Percentiles rank a stretch among this genome's conserved stretches.
Conservation (phyloP, 352 stramenopile genomes). For the Phytophthora agathidicida region DNA sequence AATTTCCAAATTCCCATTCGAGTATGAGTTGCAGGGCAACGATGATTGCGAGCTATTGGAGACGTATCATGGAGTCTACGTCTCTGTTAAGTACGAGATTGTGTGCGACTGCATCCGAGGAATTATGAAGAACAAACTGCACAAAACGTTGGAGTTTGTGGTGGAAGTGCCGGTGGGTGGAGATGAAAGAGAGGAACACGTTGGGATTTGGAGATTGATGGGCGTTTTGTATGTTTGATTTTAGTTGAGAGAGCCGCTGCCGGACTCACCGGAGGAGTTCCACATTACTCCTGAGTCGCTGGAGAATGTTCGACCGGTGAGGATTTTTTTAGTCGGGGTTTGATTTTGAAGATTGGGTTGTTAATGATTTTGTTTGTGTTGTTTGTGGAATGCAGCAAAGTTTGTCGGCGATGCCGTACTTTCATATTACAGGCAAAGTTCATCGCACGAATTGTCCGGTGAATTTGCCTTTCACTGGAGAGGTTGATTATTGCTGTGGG, state of each 20-base stretch:
- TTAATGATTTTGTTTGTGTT: slow-evolving; percentile 7
- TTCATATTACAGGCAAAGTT: slow-evolving; percentile 84
- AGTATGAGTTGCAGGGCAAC: slow-evolving; percentile 82
- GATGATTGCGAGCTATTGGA: slow-evolving; percentile 81
- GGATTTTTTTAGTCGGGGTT: background rate
- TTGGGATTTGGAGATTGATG: background rate
- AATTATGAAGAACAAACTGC: slow-evolving; percentile 88
- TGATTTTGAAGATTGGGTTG: background rate
- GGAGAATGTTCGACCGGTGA: slow-evolving; percentile 77
- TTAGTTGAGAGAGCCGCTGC: slow-evolving; percentile 61
- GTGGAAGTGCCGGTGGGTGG: slow-evolving; percentile 86
- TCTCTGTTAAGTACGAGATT: slow-evolving; percentile 92
- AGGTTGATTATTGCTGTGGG: too few relatives aligned
- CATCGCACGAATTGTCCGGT: slow-evolving; percentile 91
- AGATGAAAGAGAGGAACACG: background rate
- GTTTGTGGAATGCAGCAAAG: slow-evolving; percentile 42
- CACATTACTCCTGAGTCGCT: slow-evolving; percentile 84
- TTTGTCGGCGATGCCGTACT: slow-evolving; percentile 65
- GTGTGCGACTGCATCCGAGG: slow-evolving; percentile 83
- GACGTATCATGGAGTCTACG: slow-evolving; percentile 93
- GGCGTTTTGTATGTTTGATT: background rate
- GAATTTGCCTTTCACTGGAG: slow-evolving; percentile 90
- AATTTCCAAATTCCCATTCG: slow-evolving; percentile 90
- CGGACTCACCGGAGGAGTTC: slow-evolving; percentile 76
- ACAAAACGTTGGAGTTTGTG: slow-evolving; percentile 91